phyloP scores from a whole-genome alignment of 805 yeast genomes.

The Candida hispaniensis region DNA sequence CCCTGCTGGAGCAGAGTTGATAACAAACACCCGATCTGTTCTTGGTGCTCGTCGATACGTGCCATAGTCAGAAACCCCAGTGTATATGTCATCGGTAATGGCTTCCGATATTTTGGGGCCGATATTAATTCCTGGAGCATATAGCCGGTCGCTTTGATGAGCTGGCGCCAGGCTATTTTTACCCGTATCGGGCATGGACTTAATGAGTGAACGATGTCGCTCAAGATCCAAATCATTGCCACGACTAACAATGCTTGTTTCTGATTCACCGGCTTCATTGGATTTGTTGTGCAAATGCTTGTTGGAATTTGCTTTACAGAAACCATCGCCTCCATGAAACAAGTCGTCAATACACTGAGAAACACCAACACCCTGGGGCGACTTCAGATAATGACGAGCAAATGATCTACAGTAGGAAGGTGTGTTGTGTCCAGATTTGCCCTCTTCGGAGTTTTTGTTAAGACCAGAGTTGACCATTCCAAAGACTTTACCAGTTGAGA shows the following conservation, averaged over 20 bases:
- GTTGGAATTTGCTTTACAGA: constrained; percentile 16
- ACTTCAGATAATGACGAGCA: constrained; percentile 54
- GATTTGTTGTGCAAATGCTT: no score
- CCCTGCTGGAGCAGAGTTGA: constrained; percentile 14
- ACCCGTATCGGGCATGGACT: constrained; percentile 6
- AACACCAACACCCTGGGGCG: constrained; percentile 37
- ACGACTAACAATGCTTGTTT: no score
- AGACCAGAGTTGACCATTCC: constrained; percentile 38
- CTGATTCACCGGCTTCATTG: no score
- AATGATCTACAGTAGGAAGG: constrained; percentile 38
- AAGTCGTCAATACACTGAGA: constrained; percentile 64
- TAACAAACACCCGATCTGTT: constrained; percentile 2
- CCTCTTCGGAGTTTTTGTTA: constrained; percentile 5
- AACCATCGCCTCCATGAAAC: constrained; percentile 59
- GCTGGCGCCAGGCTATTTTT: constrained; percentile 6
- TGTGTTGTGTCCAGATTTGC: no score
- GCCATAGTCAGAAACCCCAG: constrained; percentile 4
- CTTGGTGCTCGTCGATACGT: constrained; percentile 1
- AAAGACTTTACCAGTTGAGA: constrained; percentile 35
- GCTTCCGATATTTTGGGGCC: neutral
- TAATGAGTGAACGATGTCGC: constrained; percentile 1
- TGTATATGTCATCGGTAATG: neutral
- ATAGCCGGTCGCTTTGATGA: no score
- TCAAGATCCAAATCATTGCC: constrained; percentile 3
- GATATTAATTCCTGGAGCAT: constrained; percentile 9